A percentile compares a stretch with the other conserved stretches of the same genome.
phyloP scores from a whole-genome alignment of 805 yeast species.

The Lachancea cidri region DNA sequence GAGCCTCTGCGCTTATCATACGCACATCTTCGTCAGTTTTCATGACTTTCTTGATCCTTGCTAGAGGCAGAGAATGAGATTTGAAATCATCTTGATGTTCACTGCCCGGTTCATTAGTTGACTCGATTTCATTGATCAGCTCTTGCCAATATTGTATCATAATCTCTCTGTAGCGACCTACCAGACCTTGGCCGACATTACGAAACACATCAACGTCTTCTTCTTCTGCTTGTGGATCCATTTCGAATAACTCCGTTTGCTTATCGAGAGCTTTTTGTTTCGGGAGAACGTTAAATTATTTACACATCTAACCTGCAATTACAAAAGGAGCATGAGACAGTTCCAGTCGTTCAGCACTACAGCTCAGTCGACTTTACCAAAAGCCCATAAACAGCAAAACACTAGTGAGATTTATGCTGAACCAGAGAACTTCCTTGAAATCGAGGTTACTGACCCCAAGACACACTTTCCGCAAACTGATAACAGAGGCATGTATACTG shows the following conservation, averaged over 20 bases:
- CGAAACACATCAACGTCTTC: constrained; percentile 56
- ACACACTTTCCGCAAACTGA: constrained; percentile 32
- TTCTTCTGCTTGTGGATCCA: constrained; percentile 15
- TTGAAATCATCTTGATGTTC: constrained; percentile 79
- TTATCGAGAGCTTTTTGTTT: neutral
- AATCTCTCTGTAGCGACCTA: constrained; percentile 74
- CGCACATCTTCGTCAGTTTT: constrained; percentile 95
- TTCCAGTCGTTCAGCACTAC: constrained; percentile 28
- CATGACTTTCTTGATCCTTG: constrained; percentile 96
- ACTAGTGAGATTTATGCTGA: constrained; percentile 82
- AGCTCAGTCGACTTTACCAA: constrained; percentile 19
- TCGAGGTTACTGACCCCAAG: constrained; percentile 56
- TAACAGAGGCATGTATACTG: constrained; percentile 67
- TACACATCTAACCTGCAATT: neutral
- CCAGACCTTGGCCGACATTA: constrained; percentile 90
- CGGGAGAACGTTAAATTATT: neutral
- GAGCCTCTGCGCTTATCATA: constrained; percentile 98
- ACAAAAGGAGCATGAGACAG: constrained; percentile 16
- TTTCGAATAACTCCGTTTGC: neutral
- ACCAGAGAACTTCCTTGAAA: constrained; percentile 90
- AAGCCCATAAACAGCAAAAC: constrained; percentile 30
- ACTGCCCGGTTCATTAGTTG: constrained; percentile 49
- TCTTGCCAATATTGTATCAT: constrained; percentile 99
- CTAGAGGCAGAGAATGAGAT: constrained; percentile 90
- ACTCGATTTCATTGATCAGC: constrained; percentile 70